phyloP scores from a whole-genome alignment of 345 rosid genomes.

The Arabidopsis suecica region DNA sequence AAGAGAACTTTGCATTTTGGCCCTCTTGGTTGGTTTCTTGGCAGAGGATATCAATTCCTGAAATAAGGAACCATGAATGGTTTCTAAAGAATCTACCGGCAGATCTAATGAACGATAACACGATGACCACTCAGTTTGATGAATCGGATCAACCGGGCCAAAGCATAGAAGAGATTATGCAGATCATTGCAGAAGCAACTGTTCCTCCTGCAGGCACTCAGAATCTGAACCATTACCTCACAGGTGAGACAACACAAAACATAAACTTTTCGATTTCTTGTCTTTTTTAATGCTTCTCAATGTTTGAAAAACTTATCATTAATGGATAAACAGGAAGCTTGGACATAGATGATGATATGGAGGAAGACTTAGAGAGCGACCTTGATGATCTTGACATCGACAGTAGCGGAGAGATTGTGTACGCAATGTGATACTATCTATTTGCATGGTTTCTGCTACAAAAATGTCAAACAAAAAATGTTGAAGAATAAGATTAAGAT shows the following conservation, averaged over 20 bases:
- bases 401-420: slow-evolving; percentile 94
- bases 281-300: background rate
- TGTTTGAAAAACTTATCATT: background rate
- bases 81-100: slow-evolving; percentile 91
- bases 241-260: slow-evolving; percentile 40
- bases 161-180: slow-evolving; percentile 90
- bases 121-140: slow-evolving; percentile 61
- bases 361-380: slow-evolving; percentile 88
- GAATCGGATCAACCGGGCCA: slow-evolving; percentile 90
- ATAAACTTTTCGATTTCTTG: background rate
- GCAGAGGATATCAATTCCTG: slow-evolving; percentile 93
- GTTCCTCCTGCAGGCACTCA: slow-evolving; percentile 78
- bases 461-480: background rate
- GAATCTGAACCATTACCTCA: slow-evolving; percentile 70
- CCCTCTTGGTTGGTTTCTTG: background rate
- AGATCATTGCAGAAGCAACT: slow-evolving; percentile 92
- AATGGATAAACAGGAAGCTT: slow-evolving; percentile 59
- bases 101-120: slow-evolving; percentile 74
- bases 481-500: slow-evolving; percentile 14
- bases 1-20: background rate
- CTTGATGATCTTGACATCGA: slow-evolving; percentile 87
- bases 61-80: slow-evolving; percentile 92
- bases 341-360: slow-evolving; percentile 95
- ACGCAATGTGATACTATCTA: slow-evolving; percentile 69
- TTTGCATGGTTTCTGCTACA: slow-evolving; percentile 8